Evolutionary conservation across 768 basidiomycete species (phyloP), one percentile per base, ranked within the genome.

Genomic region (Termitomyces sp.): DNA sequence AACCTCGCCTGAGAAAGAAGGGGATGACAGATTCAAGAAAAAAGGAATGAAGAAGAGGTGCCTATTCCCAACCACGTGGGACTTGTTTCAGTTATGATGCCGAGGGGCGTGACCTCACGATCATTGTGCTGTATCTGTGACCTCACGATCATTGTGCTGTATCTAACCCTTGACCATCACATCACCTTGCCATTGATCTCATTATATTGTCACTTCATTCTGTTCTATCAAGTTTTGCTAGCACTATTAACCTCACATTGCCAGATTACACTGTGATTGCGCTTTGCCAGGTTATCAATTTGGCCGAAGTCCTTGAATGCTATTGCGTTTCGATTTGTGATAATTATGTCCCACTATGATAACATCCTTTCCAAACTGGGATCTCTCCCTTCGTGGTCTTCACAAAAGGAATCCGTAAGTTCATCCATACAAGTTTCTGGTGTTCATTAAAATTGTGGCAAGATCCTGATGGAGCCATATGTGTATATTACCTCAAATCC

Each of bases 401-500:
- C 24, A 20, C 53, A 42, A 12, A 54, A 54, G 12, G 53, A 54
- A 42, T n/a, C 39, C n/a, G 53, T 54, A 31, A 41, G 53, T 13
- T 15, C 18, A 27, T 30, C 18, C 12, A 22, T 15, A 11, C 16
- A 6, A 18, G 36, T 13, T 27, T 41, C 15, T 30, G 27, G 27
- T 4, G 37, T 12, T 41, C 8, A 41, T 27, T 6, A 1, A 41
- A 30, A 12, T 18, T 13, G 12, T 42, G 39, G 53, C 30, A 54
- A 54, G 53, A n/a, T 13, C 2, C 12, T 54, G 6, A 78, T 96
- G 7, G 96, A 98, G 70, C 96, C 96, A 0, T 98, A 85, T 70
- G 82, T 82, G 0, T 97, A 95, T 71, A 83, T 92, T 46, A 83
- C 84, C 8, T 83, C 88, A 2, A 88, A 87, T 58, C 93, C 93